Conservation (phyloP, 2,329 filamentous ascomycete genomes). For the Penicillium nordicum region DNA sequence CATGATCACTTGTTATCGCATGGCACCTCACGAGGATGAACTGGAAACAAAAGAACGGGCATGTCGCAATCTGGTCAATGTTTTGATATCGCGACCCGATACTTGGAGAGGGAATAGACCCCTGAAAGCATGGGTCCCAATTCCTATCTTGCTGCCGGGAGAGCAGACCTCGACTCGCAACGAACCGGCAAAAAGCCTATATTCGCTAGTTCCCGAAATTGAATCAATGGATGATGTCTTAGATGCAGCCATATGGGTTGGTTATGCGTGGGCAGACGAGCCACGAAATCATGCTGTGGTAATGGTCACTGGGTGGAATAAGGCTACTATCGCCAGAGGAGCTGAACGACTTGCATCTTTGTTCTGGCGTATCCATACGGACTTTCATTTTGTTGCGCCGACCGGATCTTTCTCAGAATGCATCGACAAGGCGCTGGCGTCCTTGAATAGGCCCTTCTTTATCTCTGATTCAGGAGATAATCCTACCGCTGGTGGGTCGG, state of each 20-base stretch:
- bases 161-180: constrained; percentile 56
- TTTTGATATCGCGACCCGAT: constrained; percentile 29
- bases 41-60: constrained; percentile 52
- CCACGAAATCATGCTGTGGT: constrained; percentile 51
- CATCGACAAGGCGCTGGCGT: constrained; percentile 45
- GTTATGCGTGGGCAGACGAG: constrained; percentile 57
- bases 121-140: constrained; percentile 52
- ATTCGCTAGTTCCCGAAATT: constrained; percentile 47
- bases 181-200: constrained; percentile 52
- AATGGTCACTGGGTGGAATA: constrained; percentile 53
- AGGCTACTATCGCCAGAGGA: constrained; percentile 35
- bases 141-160: constrained; percentile 52
- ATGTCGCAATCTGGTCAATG: constrained; percentile 48
- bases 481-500: constrained; percentile 54
- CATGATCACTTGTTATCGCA: constrained; percentile 54
- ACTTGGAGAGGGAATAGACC: constrained; percentile 31
- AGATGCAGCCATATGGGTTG: constrained; percentile 55
- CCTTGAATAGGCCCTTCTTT: constrained; percentile 47
- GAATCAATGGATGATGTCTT: constrained; percentile 44
- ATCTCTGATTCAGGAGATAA: constrained; percentile 57
- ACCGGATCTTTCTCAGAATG: constrained; percentile 49
- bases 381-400: constrained; percentile 53
- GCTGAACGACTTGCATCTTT: constrained; percentile 47
- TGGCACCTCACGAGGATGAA: constrained; percentile 52
- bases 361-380: constrained; percentile 49